phyloP scores from a whole-genome alignment of 75 land plant species.

The Selaginella moellendorffii region DNA sequence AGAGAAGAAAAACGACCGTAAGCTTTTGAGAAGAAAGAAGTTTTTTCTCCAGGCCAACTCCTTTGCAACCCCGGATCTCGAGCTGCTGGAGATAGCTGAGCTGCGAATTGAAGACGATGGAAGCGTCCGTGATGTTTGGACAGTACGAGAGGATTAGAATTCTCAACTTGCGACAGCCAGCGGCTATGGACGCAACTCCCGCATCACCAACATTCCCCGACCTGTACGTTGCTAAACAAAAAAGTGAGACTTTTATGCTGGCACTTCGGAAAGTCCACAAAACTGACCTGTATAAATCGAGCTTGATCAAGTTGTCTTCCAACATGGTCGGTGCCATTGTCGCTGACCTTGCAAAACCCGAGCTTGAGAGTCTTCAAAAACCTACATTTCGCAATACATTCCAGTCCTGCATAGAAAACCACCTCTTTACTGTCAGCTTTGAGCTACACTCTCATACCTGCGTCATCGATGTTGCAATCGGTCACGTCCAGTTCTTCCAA shows the following conservation, averaged over 20 bases:
- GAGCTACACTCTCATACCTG: slow-evolving; percentile 51
- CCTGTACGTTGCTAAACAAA: slow-evolving; percentile 24
- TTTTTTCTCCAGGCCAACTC: slow-evolving; percentile 41
- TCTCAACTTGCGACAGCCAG: slow-evolving; percentile 42
- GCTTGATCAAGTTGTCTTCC: slow-evolving; percentile 43
- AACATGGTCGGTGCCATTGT: slow-evolving; percentile 45
- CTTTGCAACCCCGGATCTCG: too few species aligned
- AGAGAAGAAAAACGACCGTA: too few species aligned
- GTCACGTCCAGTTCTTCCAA: slow-evolving; percentile 86
- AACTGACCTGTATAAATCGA: slow-evolving; percentile 96
- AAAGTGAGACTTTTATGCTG: not conserved
- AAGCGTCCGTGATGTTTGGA: slow-evolving; percentile 43
- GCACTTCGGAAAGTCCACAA: too few species aligned
- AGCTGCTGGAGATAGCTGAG: slow-evolving; percentile 41
- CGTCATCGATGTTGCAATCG: slow-evolving; percentile 62
- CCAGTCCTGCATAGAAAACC: slow-evolving; percentile 70
- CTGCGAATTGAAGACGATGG: slow-evolving; percentile 37
- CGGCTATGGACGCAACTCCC: slow-evolving; percentile 45
- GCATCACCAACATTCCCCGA: slow-evolving; percentile 46
- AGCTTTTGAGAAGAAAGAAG: too few species aligned
- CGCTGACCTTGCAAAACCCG: slow-evolving; percentile 59
- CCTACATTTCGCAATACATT: slow-evolving; percentile 45
- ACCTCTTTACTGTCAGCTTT: too few species aligned
- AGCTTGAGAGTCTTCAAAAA: slow-evolving; percentile 47
- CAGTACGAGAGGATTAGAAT: slow-evolving; percentile 68